Base-by-base conservation (phyloP, 1,284 basidiomycete genomes). In the Trametes hirsuta region DNA sequence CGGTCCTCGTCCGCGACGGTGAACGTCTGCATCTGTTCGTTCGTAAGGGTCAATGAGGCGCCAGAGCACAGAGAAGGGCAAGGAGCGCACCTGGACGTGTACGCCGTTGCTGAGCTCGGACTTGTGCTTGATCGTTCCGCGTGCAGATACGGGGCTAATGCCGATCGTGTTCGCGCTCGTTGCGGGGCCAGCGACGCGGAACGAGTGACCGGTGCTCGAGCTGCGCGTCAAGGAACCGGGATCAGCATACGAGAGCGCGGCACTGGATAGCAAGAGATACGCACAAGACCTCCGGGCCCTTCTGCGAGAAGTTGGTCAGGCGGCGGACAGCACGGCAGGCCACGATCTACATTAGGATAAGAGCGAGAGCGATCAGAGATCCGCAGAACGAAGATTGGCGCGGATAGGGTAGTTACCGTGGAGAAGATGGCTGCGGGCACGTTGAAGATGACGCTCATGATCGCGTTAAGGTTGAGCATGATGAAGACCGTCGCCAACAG, bases 241-340 rank as follows among this genome's bases (percentile, higher is more conserved):
- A 67, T 69, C 12, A 71, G 71, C 30, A 49, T 58, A 14, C 12
- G 6, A 14, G 22, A 5, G 25, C 14, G 15, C 15, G 21, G 12
- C 6, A 2, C 54, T 53, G 44, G 21, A 42, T 2, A 55, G 53
- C 18, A 18, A 57, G 45, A 56, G 63, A 52, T 55, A 76, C 85
- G 34, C 72, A 88, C 84, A 82, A 87, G 56, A 84, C 72, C 65
- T 87, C 86, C 0, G 83, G 74, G 4, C 80, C 81, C 35, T 73
- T 66, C 22, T 73, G 73, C 10, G 81, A 79, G 72, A 83, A 90
- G 66, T 85, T 86, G 56, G 81, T 82, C 48, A 91, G 72, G 47
- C 88, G 81, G 47, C 89, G 84, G 37, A 90, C 88, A 6, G 82
- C 85, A 51, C 88, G 83, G 68, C 83, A 86, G 0, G 88, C 88